phyloP scores from a whole-genome alignment of 805 yeast species.

The Candida argentea region DNA sequence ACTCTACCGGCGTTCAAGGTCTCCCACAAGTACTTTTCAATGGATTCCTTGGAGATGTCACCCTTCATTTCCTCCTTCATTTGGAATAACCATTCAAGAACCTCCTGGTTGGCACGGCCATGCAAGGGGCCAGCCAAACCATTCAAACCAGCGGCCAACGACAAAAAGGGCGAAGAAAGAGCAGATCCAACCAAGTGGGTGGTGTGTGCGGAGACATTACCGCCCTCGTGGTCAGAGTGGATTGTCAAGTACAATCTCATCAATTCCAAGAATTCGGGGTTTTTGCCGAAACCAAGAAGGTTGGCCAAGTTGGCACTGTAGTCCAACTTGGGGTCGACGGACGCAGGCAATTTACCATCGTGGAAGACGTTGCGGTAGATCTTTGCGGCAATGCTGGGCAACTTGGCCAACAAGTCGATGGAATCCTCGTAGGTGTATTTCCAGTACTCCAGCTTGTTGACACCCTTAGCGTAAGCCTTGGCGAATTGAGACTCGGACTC shows the following conservation, averaged over 20 bases:
- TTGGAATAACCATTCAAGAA: conserved; percentile 59
- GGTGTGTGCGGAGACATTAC: conserved; percentile 74
- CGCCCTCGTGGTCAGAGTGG: conserved; percentile 80
- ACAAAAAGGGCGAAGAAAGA: conserved; percentile 62
- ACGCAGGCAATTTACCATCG: conserved; percentile 47
- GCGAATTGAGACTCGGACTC: conserved; percentile 66
- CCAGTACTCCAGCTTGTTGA: conserved; percentile 65
- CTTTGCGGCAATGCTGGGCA: conserved; percentile 67
- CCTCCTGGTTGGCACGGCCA: conserved; percentile 82
- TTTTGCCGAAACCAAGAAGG: conserved; percentile 49
- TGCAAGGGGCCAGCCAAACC: conserved; percentile 85
- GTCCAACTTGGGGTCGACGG: conserved; percentile 44
- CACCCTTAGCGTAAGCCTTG: conserved; percentile 60
- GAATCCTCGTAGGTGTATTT: conserved; percentile 65
- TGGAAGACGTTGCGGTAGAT: conserved; percentile 56
- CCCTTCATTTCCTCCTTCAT: conserved; percentile 61
- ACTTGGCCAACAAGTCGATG: conserved; percentile 57
- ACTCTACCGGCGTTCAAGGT: conserved; percentile 65
- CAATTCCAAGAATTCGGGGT: conserved; percentile 55
- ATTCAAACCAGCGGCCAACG: conserved; percentile 69
- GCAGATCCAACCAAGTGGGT: conserved; percentile 81
- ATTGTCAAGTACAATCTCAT: conserved; percentile 64
- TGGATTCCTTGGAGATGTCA: conserved; percentile 39
- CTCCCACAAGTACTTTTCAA: conserved; percentile 62
- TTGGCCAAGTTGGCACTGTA: conserved; percentile 66